phyloP scores from a whole-genome alignment of 768 basidiomycete species.

The Naganishia vaughanmartiniae region DNA sequence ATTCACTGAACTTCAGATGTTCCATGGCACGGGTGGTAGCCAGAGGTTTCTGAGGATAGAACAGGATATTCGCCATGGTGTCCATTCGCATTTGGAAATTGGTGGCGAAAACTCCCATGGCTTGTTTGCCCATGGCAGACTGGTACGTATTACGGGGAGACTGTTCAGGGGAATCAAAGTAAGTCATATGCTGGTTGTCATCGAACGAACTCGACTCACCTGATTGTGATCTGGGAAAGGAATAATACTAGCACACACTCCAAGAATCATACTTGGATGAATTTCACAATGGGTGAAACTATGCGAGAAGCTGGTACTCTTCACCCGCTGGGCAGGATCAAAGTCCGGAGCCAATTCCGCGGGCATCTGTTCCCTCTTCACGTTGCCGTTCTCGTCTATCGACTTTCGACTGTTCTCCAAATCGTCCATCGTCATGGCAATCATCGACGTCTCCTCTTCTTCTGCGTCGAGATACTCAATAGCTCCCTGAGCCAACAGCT shows the following conservation, averaged over 20 bases:
- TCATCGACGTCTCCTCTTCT: conserved; percentile 99
- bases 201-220: conserved; percentile 56
- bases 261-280: conserved; percentile 97
- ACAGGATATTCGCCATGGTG: conserved; percentile 99
- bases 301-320: conserved; percentile 77
- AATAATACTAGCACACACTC: conserved; percentile 97
- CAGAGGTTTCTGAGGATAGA: conserved; percentile 98
- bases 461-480: conserved; percentile 95
- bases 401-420: conserved; percentile 69
- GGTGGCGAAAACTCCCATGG: conserved; percentile 97
- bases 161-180: conserved; percentile 54
- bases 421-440: conserved; percentile 97
- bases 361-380: conserved; percentile 45
- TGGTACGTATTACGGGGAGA: conserved; percentile 99
- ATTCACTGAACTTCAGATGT: conserved; percentile 95
- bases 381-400: conserved; percentile 33
- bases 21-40: conserved; percentile 99
- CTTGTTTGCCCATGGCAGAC: conserved; percentile 99
- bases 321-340: conserved; percentile 83
- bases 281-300: conserved; percentile 99
- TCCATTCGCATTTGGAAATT: conserved; percentile 99
- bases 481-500: conserved; percentile 78
- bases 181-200: background rate
- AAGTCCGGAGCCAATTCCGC: conserved; percentile 52
- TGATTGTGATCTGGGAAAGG: conserved; percentile 99